Conservation (phyloP, 2,329 filamentous ascomycete genomes). For the Ophiostoma tasmaniense region DNA sequence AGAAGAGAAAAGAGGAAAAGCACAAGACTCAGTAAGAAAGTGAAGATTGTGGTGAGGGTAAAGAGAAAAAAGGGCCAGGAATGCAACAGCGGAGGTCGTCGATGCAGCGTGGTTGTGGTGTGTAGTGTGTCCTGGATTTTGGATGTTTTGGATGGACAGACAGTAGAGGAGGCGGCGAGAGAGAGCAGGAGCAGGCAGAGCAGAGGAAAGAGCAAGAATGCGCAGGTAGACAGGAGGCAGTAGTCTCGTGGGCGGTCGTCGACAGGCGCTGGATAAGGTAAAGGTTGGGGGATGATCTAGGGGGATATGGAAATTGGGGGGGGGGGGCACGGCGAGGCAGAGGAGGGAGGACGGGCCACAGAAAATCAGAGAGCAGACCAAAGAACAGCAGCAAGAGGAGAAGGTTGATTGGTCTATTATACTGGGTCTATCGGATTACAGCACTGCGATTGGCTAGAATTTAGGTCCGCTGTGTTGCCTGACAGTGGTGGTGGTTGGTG, state of each 20-base stretch:
- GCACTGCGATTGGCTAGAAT: not conserved
- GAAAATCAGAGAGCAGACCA: not conserved
- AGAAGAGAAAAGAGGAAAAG: not conserved
- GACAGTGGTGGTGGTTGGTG: not conserved
- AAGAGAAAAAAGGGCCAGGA: not conserved
- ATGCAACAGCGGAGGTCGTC: not conserved
- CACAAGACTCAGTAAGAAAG: not conserved
- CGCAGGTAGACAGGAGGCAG: not conserved
- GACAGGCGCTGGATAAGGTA: constrained; percentile 4
- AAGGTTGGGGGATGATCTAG: constrained; percentile 1
- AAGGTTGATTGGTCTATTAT: constrained; percentile 2
- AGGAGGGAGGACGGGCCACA: constrained; percentile 1
- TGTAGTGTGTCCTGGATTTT: not conserved
- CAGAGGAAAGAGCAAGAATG: not conserved
- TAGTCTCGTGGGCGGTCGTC: not conserved
- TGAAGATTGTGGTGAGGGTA: not conserved
- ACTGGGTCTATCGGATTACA: not conserved
- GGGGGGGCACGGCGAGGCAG: constrained; percentile 6
- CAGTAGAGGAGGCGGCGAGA: not conserved
- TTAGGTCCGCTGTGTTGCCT: constrained; percentile 1
- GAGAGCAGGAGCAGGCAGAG: not conserved
- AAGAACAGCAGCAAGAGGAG: not conserved
- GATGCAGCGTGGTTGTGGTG: not conserved
- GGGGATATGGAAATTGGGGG: constrained; percentile 6
- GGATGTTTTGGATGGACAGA: not conserved